These are phyloP conservation scores for Eucalyptus marginata DNA, from an alignment of 345 rosid species.

Conservation along the genomic window DNA sequence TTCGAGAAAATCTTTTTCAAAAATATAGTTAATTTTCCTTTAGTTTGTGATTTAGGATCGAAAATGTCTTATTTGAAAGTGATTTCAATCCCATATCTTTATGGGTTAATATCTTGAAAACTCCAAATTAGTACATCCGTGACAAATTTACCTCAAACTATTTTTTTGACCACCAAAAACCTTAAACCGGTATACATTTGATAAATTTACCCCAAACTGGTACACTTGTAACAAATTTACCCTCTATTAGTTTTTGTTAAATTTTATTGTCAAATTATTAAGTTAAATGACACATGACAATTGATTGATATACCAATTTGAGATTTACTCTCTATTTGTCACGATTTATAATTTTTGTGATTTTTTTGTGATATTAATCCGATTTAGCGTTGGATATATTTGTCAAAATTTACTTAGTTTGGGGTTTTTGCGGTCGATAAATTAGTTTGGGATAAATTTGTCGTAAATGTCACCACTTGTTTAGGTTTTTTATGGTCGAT, in stretches of 20 bases:
- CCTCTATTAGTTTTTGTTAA: accelerated
- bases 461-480: no score
- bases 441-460: no score
- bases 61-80: no score
- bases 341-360: accelerated
- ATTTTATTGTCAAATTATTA: no score
- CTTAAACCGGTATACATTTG: accelerated
- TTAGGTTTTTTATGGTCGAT: accelerated
- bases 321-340: accelerated
- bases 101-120: accelerated
- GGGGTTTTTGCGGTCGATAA: accelerated
- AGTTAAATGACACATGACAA: no score
- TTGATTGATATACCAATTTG: accelerated
- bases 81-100: accelerated
- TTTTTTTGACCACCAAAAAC: no score
- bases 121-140: accelerated
- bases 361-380: no score
- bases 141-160: no score
- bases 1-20: accelerated
- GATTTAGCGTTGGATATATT: accelerated
- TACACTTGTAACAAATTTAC: accelerated
- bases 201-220: accelerated
- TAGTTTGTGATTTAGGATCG: no score
- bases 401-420: accelerated
- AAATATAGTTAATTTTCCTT: no score